Base-by-base conservation (phyloP, 2,329 filamentous ascomycete genomes). In the Aspergillus tubingensis region DNA sequence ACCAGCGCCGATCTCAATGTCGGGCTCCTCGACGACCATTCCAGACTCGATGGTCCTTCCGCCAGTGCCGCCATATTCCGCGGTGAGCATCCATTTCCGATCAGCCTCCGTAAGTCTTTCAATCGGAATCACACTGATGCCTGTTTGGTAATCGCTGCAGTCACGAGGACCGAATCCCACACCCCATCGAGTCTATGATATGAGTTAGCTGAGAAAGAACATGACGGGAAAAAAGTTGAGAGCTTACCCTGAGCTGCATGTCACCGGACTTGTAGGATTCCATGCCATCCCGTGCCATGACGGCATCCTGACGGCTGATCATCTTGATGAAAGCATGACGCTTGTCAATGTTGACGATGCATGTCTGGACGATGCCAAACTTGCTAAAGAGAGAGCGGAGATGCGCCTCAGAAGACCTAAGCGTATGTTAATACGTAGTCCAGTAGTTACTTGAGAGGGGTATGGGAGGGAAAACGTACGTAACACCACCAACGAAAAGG, bases 281-380 rank as follows among this genome's bases (percentile, higher is more conserved):
- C 88, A 98, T 96, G 54, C 88, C 91, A 39, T 90, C 86, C 74
- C 96, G 96, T 54, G 95, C 95, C 63, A 76, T 81, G 61, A 96
- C 85, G 13, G 95, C 94, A 76, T 96, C 92, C 63, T 87, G 84
- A 39, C 96, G 91, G 65, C 87, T 95, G 67, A 95, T 86, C 95
- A 99, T 99, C 80, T 99, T 99, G 71, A 99, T 94, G 75, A 99
- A 99, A 5, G 95, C 95, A 77, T 99, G 95, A 17, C 95, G 91
- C 80, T 98, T 99, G 72, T 99, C 95, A 71, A 92, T 90, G 80
- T 99, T 98, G 67, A 97, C 93, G 66, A 99, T 99, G 78, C 94
- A 98, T 1, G 94, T 97, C 77, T 99, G 95, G 3, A 99, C 95
- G 56, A 88, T 83, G 61, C 95, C 95, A 72, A 88, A 96, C 49